These are phyloP conservation scores for Penicillium sp. DNA, from an alignment of 2,329 filamentous ascomycete genomes.

Conservation along the genomic window DNA sequence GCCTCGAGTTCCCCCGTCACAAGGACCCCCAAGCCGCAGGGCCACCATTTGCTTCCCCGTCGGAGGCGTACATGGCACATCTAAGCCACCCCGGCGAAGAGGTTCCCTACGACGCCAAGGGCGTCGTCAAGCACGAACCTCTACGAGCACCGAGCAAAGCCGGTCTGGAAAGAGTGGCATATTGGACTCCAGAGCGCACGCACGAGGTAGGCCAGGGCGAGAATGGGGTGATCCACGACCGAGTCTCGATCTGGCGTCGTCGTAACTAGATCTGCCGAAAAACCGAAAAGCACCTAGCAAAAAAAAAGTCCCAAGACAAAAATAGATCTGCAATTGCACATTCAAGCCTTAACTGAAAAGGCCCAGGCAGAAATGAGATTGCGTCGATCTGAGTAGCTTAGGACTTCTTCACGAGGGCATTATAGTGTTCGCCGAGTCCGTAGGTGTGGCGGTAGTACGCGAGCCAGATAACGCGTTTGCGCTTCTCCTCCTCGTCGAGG, in stretches of 20 bases:
- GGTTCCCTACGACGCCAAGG: conserved; percentile 59
- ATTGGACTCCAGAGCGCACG: conserved; percentile 57
- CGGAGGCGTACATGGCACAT: conserved; percentile 69
- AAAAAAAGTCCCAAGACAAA: not conserved
- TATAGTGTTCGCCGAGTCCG: conserved; percentile 95
- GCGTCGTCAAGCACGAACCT: conserved; percentile 50
- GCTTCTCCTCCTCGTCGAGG: conserved; percentile 43
- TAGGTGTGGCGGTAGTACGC: conserved; percentile 95
- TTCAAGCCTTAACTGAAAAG: not conserved
- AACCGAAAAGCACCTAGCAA: not conserved
- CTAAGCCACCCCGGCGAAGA: conserved; percentile 67
- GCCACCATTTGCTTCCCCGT: conserved; percentile 69
- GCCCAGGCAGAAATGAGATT: not conserved
- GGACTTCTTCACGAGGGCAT: conserved; percentile 65
- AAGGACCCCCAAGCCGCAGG: conserved; percentile 65
- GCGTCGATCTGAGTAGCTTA: conserved; percentile 14
- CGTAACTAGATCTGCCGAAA: conserved; percentile 23
- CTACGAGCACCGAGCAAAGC: conserved; percentile 42
- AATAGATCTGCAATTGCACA: not conserved
- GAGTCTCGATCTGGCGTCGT: conserved; percentile 45
- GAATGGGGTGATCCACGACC: conserved; percentile 42
- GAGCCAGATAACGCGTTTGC: conserved; percentile 71
- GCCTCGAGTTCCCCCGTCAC: conserved; percentile 74
- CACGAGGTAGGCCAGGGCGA: conserved; percentile 53
- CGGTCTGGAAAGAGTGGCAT: conserved; percentile 48